Conservation (phyloP, 768 basidiomycete species). For the Wakefieldia striispora region DNA sequence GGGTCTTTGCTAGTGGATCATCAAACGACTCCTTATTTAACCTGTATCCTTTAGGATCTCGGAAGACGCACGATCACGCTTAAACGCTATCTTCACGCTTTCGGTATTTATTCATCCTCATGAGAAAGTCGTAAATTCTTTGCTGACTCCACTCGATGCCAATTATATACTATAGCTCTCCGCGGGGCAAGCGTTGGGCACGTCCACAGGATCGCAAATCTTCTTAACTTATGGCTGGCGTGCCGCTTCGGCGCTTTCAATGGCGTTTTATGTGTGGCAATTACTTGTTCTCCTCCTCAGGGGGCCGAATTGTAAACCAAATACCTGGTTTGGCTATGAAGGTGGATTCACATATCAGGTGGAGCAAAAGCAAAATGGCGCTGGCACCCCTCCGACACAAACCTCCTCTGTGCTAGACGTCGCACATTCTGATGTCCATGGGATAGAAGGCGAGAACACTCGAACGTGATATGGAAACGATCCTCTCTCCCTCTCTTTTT, state of each 20-base stretch:
- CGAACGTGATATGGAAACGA: background rate
- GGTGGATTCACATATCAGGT: conserved; percentile 40
- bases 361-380: conserved; percentile 2
- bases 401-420: conserved; percentile 1
- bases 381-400: background rate
- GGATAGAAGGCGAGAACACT: background rate
- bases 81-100: conserved; percentile 27
- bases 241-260: conserved; percentile 30
- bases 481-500: too few species aligned
- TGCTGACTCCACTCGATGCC: too few species aligned
- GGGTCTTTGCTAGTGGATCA: background rate
- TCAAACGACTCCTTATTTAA: background rate
- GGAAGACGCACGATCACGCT: conserved; percentile 24
- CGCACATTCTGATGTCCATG: background rate
- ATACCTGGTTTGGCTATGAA: conserved; percentile 59
- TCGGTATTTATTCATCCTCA: conserved; percentile 18
- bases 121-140: too few species aligned
- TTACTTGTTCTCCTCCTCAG: conserved; percentile 35
- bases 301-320: conserved; percentile 36
- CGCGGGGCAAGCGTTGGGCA: conserved; percentile 42
- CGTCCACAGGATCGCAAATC: conserved; percentile 38
- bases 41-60: conserved; percentile 19
- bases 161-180: conserved; percentile 21
- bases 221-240: conserved; percentile 41
- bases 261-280: conserved; percentile 35